Percentiles rank a stretch among this genome's conserved stretches.
Evolutionary conservation across 306 rosid species (phyloP).

Genomic region (Myrica gale): DNA sequence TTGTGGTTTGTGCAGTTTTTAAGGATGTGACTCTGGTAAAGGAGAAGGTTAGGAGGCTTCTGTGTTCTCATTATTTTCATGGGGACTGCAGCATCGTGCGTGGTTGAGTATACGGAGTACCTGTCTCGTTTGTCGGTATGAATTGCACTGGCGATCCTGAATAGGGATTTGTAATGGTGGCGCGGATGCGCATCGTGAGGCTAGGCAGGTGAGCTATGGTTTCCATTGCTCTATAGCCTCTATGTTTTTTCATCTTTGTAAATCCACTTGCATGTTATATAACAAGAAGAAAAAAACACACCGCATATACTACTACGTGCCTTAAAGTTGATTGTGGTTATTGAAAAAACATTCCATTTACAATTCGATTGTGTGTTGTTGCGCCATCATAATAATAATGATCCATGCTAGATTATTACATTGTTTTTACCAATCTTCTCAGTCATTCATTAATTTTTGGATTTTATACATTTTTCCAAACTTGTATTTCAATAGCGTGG

Average conservation of each 20-base stretch:
- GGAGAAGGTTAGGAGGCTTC: constrained; percentile 78
- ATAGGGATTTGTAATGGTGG: constrained; percentile 66
- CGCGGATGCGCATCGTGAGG: constrained; percentile 32
- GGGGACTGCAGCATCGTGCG: constrained; percentile 71
- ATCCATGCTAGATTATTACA: too few species aligned
- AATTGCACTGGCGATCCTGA: constrained; percentile 78
- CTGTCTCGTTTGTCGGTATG: constrained; percentile 83
- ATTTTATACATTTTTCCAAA: too few species aligned
- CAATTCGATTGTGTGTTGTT: too few species aligned
- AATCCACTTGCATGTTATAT: too few species aligned
- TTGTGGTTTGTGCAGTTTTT: constrained; percentile 68
- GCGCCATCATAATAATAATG: too few species aligned
- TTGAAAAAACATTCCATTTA: too few species aligned
- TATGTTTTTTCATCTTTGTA: constrained; percentile 11
- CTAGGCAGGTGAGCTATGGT: constrained; percentile 37
- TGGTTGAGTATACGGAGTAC: constrained; percentile 85
- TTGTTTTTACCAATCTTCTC: too few species aligned
- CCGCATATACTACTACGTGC: too few species aligned
- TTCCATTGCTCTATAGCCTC: constrained; percentile 33
- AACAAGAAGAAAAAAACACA: too few species aligned
- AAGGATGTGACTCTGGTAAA: constrained; percentile 57
- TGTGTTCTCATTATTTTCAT: constrained; percentile 81
- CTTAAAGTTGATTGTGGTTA: too few species aligned
- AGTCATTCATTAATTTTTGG: too few species aligned
- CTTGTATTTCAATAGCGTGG: too few species aligned